Conservation (phyloP, 169 alveolate genomes). For the Cryptosporidium muris region DNA sequence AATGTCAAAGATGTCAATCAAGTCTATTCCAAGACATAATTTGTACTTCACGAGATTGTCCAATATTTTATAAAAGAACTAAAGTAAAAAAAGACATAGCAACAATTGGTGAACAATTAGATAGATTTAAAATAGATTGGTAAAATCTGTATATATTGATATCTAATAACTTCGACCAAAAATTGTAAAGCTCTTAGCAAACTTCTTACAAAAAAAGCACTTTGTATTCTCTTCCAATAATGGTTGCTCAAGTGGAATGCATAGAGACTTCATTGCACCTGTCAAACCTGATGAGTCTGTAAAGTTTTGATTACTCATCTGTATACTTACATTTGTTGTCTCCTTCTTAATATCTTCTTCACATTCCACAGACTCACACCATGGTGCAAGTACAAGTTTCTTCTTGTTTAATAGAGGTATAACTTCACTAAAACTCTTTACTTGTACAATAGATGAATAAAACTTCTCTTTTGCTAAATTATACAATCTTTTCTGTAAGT, state of each 20-base stretch:
- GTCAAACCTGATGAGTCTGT: conserved; percentile 71
- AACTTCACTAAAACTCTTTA: conserved; percentile 78
- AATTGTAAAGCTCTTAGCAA: conserved; percentile 90
- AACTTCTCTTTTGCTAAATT: conserved; percentile 76
- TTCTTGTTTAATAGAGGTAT: conserved; percentile 85
- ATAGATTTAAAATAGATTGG: conserved; percentile 53
- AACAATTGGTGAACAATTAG: conserved; percentile 77
- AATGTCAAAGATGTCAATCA: conserved; percentile 98
- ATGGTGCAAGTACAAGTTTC: conserved; percentile 87
- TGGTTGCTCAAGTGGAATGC: conserved; percentile 94
- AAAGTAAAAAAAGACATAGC: conserved; percentile 90
- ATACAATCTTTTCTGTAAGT: conserved; percentile 77
- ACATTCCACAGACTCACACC: conserved; percentile 86
- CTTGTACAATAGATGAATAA: conserved; percentile 76
- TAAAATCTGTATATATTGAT: not conserved
- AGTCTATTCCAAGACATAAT: conserved; percentile 93
- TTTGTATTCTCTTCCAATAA: conserved; percentile 86
- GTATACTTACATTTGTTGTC: conserved; percentile 72
- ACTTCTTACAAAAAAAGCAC: conserved; percentile 95
- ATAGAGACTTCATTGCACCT: conserved; percentile 96
- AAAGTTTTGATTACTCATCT: conserved; percentile 28
- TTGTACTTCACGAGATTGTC: conserved; percentile 97
- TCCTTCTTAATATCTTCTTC: conserved; percentile 81
- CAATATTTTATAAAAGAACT: conserved; percentile 96
- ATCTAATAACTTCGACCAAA: conserved; percentile 95